phyloP scores from a whole-genome alignment of 1,284 basidiomycete species.

The Butyriboletus pseudospeciosus region DNA sequence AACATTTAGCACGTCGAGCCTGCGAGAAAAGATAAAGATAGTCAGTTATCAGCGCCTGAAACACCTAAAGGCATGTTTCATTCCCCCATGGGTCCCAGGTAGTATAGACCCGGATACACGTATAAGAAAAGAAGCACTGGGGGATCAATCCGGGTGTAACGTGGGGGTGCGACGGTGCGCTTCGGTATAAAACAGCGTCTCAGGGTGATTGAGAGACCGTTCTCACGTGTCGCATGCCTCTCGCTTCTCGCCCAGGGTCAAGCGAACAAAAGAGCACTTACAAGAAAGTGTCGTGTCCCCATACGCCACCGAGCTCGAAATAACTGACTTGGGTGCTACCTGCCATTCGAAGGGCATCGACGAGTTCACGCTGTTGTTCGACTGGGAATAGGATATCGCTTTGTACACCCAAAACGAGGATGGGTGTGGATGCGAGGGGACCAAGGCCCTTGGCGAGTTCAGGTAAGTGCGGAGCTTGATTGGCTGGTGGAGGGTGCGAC shows the following conservation, averaged over 20 bases:
- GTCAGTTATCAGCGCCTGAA: neutral
- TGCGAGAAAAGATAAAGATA: constrained; percentile 19
- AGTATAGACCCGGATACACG: neutral
- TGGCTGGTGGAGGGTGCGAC: constrained; percentile 64
- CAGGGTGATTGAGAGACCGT: neutral
- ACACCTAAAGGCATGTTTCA: neutral
- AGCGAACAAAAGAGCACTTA: constrained; percentile 30
- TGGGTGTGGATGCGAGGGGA: constrained; percentile 75
- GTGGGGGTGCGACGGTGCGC: neutral
- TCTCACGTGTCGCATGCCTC: neutral
- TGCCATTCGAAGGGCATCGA: constrained; percentile 85
- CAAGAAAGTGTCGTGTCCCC: constrained; percentile 98
- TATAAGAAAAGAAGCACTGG: neutral
- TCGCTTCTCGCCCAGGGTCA: neutral
- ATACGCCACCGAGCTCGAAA: constrained; percentile 96
- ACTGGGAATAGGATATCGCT: constrained; percentile 96
- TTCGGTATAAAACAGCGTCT: constrained; percentile 6
- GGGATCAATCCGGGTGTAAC: constrained; percentile 10
- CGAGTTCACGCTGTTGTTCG: constrained; percentile 94
- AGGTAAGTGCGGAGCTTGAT: constrained; percentile 71
- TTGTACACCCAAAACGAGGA: constrained; percentile 91
- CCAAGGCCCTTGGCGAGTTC: constrained; percentile 80
- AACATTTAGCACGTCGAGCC: constrained; percentile 72
- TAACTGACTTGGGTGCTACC: constrained; percentile 89
- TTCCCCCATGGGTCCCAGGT: neutral